Conservation (phyloP, 1,284 basidiomycete genomes). For the Cystobasidium sp. region DNA sequence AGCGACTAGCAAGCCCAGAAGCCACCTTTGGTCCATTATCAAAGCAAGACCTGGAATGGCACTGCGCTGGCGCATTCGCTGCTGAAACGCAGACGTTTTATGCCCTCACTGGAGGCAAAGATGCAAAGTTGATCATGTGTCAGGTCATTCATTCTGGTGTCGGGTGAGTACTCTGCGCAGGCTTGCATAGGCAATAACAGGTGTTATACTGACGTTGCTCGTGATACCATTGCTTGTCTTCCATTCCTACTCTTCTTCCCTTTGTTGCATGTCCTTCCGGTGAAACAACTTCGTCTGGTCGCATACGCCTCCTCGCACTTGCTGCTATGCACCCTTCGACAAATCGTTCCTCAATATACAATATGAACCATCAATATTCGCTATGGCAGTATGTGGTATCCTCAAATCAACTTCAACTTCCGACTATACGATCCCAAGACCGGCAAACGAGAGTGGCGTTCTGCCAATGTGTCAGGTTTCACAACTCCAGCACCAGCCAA, state of each 20-base stretch:
- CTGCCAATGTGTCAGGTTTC: constrained; percentile 84
- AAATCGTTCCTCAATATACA: background rate
- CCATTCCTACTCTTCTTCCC: no score
- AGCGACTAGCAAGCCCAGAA: constrained; percentile 24
- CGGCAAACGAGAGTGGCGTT: constrained; percentile 81
- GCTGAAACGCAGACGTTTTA: constrained; percentile 95
- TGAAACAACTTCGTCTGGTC: background rate
- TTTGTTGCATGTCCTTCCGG: background rate
- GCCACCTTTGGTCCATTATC: constrained; percentile 61
- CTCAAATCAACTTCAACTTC: constrained; percentile 93
- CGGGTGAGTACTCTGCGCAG: constrained; percentile 68
- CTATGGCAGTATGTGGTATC: constrained; percentile 77
- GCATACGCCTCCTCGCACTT: constrained; percentile 1
- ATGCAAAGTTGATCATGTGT: constrained; percentile 81
- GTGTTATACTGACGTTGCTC: no score
- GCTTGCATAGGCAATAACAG: no score
- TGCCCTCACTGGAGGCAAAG: constrained; percentile 67
- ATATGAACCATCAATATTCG: background rate
- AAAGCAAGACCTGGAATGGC: constrained; percentile 79
- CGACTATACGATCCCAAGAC: constrained; percentile 84
- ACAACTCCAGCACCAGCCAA: constrained; percentile 64
- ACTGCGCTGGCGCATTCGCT: constrained; percentile 73
- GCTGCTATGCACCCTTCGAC: background rate
- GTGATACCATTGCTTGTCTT: no score
- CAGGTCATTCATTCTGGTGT: constrained; percentile 95